Percentiles rank a stretch among this genome's conserved stretches.
phyloP scores from a whole-genome alignment of 805 yeast species.

The Wickerhamomyces queroliae region DNA sequence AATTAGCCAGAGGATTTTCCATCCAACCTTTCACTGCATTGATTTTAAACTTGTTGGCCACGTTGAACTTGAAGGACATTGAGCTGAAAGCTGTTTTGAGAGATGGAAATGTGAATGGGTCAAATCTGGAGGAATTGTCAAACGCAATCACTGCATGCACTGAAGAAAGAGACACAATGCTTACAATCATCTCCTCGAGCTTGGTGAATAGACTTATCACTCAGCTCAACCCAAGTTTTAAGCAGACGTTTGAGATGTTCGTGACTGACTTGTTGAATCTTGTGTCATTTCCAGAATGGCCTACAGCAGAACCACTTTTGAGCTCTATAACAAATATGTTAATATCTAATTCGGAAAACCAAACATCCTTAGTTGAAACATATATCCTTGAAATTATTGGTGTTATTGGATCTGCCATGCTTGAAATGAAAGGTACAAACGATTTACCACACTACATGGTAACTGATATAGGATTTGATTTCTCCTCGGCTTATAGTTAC shows the following conservation, averaged over 20 bases:
- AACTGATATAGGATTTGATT: background rate
- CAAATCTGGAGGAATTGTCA: slow-evolving; percentile 1
- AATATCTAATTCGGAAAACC: slow-evolving; percentile 30
- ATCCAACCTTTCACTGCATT: slow-evolving; percentile 46
- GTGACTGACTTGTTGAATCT: slow-evolving; percentile 50
- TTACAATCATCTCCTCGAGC: slow-evolving; percentile 11
- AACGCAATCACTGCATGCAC: background rate
- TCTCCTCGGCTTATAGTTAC: slow-evolving; percentile 1
- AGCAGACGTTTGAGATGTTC: slow-evolving; percentile 42
- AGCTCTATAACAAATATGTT: slow-evolving; percentile 38
- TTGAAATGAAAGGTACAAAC: slow-evolving; percentile 26
- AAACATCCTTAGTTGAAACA: slow-evolving; percentile 38
- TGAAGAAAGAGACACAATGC: slow-evolving; percentile 6
- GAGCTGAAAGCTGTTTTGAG: background rate
- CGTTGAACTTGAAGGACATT: slow-evolving; percentile 22
- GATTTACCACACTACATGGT: slow-evolving; percentile 1
- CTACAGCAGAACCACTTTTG: slow-evolving; percentile 49
- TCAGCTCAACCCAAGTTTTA: slow-evolving; percentile 26
- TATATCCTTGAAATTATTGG: slow-evolving; percentile 59
- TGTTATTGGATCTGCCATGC: slow-evolving; percentile 45
- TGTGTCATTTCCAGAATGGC: slow-evolving; percentile 53
- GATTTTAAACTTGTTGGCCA: slow-evolving; percentile 37
- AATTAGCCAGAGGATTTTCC: slow-evolving; percentile 36
- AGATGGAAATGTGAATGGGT: background rate
- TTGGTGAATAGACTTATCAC: slow-evolving; percentile 19